Conservation (phyloP, 805 yeast genomes). For the Cyberlindnera saturnus region DNA sequence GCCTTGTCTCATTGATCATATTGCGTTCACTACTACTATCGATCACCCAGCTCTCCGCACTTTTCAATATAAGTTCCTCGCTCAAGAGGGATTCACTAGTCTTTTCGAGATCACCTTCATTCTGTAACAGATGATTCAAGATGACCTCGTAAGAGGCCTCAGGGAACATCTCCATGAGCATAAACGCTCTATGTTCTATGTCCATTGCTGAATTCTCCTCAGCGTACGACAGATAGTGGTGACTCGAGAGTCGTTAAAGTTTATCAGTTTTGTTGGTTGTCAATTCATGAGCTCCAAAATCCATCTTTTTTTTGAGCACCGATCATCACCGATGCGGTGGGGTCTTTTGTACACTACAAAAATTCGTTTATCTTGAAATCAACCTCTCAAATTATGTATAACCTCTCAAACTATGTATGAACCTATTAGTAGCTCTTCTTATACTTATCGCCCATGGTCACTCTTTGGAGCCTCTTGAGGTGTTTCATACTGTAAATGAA, state of each 20-base stretch:
- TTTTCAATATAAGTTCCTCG: neutral
- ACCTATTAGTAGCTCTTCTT: slow-evolving; percentile 1
- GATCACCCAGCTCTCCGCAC: neutral
- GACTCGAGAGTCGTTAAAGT: no score
- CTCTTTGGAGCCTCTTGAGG: slow-evolving; percentile 60
- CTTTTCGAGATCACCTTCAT: slow-evolving; percentile 1
- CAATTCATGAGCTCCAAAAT: no score
- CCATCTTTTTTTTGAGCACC: no score
- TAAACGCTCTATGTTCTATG: neutral
- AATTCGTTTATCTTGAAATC: neutral
- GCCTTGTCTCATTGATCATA: neutral
- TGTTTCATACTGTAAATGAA: slow-evolving; percentile 50
- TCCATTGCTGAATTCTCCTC: neutral
- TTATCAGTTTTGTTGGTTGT: no score
- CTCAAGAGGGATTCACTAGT: slow-evolving; percentile 1
- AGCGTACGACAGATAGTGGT: no score
- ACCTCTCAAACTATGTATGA: neutral
- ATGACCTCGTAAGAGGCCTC: neutral
- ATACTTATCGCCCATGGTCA: slow-evolving; percentile 49
- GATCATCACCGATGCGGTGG: no score
- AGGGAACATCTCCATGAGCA: slow-evolving; percentile 3
- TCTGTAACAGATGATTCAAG: neutral
- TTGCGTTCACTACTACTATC: neutral
- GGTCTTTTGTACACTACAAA: no score
- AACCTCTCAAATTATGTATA: neutral